These are phyloP conservation scores for Penicillium sp. DNA, from an alignment of 2,329 filamentous ascomycete genomes.

Conservation along the genomic window DNA sequence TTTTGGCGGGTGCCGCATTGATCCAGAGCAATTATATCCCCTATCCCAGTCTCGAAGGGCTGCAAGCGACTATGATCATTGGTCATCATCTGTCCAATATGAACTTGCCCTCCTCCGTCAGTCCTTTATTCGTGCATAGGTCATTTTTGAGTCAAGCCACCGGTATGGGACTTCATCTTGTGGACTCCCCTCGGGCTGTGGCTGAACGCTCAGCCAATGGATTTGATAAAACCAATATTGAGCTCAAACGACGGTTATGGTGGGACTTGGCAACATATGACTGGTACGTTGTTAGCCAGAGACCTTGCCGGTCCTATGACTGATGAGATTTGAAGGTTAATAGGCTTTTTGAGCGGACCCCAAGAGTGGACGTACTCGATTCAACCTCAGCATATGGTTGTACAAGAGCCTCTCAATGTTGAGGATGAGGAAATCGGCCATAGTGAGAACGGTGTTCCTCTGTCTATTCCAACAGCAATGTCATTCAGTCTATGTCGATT, in stretches of 20 bases:
- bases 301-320: background rate
- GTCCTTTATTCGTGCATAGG: constrained; percentile 25
- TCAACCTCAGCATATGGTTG: constrained; percentile 42
- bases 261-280: constrained; percentile 47
- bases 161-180: constrained; percentile 36
- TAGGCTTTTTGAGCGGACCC: constrained; percentile 43
- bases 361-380: constrained; percentile 47
- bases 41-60: constrained; percentile 32
- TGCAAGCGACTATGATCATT: constrained; percentile 35
- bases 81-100: constrained; percentile 30
- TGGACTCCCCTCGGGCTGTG: constrained; percentile 27
- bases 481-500: constrained; percentile 47
- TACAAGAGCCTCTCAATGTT: constrained; percentile 44
- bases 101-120: constrained; percentile 23
- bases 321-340: constrained; percentile 27
- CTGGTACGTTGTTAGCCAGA: constrained; percentile 32
- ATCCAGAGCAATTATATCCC: constrained; percentile 31
- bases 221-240: constrained; percentile 28
- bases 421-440: constrained; percentile 39
- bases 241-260: constrained; percentile 44
- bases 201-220: constrained; percentile 16
- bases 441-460: constrained; percentile 23
- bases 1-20: constrained; percentile 32
- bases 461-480: constrained; percentile 43
- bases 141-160: constrained; percentile 32